These are phyloP conservation scores for Hypoxylon rubiginosum DNA, from an alignment of 2,329 filamentous ascomycete species.

Conservation along the genomic window DNA sequence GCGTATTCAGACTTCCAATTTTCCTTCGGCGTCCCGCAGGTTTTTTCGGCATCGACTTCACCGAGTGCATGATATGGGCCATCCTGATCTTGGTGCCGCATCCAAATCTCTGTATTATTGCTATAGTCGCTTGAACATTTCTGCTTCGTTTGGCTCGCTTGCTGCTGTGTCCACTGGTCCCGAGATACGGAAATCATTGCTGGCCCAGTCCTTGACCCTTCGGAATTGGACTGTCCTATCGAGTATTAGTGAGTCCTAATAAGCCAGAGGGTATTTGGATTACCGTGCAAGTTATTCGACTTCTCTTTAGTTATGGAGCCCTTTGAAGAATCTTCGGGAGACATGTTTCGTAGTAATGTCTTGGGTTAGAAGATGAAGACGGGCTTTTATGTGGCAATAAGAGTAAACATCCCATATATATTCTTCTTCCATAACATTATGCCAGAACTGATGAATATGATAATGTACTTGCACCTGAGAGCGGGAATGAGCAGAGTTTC, in stretches of 20 bases:
- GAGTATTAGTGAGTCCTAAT: not conserved
- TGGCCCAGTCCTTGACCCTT: not conserved
- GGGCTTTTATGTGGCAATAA: not conserved
- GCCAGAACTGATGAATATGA: not conserved
- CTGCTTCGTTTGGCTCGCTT: not conserved
- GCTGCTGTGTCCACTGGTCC: slow-evolving; percentile 24
- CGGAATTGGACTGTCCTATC: not conserved
- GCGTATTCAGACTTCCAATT: not conserved
- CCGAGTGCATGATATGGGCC: slow-evolving; percentile 38
- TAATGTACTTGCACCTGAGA: not conserved
- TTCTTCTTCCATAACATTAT: not conserved
- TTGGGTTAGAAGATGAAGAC: not conserved
- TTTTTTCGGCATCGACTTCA: slow-evolving; percentile 1
- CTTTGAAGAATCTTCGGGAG: not conserved
- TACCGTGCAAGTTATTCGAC: not conserved
- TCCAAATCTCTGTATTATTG: slow-evolving; percentile 24
- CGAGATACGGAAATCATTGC: slow-evolving; percentile 24
- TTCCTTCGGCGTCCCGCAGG: not conserved
- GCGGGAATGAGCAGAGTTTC: not conserved
- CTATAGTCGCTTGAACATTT: not conserved
- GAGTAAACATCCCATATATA: not conserved
- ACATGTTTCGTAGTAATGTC: not conserved
- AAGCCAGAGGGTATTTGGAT: not conserved
- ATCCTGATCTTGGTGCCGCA: slow-evolving; percentile 17
- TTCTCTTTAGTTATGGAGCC: not conserved